phyloP scores from a whole-genome alignment of 2,329 filamentous ascomycete species.

The Clonostachys rhizophaga region DNA sequence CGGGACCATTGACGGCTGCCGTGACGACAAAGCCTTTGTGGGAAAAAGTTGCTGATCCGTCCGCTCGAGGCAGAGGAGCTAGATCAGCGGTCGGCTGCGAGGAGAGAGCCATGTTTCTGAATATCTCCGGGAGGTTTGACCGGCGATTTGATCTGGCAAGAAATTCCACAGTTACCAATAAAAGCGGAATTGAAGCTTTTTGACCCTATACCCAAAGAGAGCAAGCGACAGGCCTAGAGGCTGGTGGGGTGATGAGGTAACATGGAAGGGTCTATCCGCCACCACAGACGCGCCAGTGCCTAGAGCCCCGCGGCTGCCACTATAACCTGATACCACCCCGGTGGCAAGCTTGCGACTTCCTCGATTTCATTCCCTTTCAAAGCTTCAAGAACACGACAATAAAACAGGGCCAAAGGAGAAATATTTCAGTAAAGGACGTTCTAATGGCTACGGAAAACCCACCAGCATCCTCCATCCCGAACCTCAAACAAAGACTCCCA shows the following conservation, averaged over 20 bases:
- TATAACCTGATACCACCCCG: no score
- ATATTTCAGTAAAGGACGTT: neutral
- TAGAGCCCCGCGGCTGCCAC: no score
- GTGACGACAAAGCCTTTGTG: conserved; percentile 75
- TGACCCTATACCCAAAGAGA: no score
- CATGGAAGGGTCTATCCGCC: no score
- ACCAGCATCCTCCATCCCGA: conserved; percentile 15
- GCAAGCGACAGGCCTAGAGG: no score
- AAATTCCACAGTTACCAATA: no score
- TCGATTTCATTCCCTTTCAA: neutral
- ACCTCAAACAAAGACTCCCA: conserved; percentile 51
- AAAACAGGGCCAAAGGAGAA: neutral
- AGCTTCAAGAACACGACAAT: neutral
- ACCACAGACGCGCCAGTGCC: no score
- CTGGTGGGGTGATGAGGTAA: no score
- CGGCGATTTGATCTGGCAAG: neutral
- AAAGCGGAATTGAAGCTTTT: no score
- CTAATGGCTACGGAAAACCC: neutral
- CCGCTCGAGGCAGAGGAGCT: conserved; percentile 62
- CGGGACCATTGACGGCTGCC: conserved; percentile 84
- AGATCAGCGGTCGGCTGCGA: conserved; percentile 46
- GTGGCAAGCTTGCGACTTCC: neutral
- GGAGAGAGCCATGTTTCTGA: conserved; percentile 34
- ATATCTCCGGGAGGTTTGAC: conserved; percentile 1
- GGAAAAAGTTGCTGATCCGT: conserved; percentile 77